Base-by-base conservation (phyloP, 176 grass and related monocot genomes). In the Phoenix dactylifera region DNA sequence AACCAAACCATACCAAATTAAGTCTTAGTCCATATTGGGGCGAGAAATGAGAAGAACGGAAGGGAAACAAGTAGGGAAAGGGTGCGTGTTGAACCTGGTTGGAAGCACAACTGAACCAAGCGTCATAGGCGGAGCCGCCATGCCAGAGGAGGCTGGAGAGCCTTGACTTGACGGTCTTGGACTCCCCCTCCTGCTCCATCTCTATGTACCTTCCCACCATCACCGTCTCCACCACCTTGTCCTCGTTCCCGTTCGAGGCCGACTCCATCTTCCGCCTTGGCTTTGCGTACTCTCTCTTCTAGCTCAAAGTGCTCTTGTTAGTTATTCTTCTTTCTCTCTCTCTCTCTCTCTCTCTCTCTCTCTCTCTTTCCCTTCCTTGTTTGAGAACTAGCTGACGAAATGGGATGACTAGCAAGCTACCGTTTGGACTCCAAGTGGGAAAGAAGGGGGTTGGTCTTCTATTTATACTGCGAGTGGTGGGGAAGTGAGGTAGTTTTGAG, bases 101-200 rank as follows among this genome's bases (percentile, higher is more conserved):
- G 70, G 94, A 98, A 12, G 94, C 94, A 50, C 94, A 98, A 70
- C 94, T 98, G 70, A 98, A 98, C 94, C 94, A 98, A 17, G 94
- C 94, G 50, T 98, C 94, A 51, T 93, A 98, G 73, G 94, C 85
- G 0, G 94, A 93, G 73, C 94, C 94, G 19, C 94, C 94, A 55
- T 98, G 94, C 94, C 94, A 93, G 30, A 98, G 77, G 71, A 98
- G 70, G 63, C 84, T 76, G 10, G 93, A 98, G 76, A 98, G 81
- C 39, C 79, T 85, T 15, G 93, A 79, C 76, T 92, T 89, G 1
- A 59, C 68, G 55, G 73, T 63, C 69, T 65, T 72, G 15, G 67
- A 22, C 16, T 77, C 78, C 0, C 76, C 63, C n/a, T 86, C 93
- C 32, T 85, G 76, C 66, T 92, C 93, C 84, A 98, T 83, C 64